Conservation (phyloP, 352 stramenopile species). For the Pythium myriotylum region DNA sequence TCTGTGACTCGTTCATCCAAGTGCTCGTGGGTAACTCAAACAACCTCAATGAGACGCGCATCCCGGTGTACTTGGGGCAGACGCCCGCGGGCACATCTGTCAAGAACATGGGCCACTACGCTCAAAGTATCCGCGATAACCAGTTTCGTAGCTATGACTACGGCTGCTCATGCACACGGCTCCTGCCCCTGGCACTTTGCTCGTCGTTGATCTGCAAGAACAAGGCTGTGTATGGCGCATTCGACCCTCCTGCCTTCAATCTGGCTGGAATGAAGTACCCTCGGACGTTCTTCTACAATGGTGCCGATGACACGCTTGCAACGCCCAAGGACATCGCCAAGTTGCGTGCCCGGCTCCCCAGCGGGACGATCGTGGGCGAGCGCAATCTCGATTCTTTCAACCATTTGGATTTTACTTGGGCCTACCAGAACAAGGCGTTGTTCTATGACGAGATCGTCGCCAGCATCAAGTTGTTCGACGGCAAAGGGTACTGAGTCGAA, state of each 20-base stretch:
- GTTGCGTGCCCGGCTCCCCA: slow-evolving; percentile 40
- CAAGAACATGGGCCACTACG: slow-evolving; percentile 68
- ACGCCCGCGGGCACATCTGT: slow-evolving; percentile 56
- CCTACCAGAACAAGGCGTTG: slow-evolving; percentile 17
- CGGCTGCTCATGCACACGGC: slow-evolving; percentile 41
- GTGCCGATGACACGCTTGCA: slow-evolving; percentile 54
- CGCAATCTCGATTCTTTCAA: slow-evolving; percentile 45
- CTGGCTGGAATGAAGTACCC: slow-evolving; percentile 50
- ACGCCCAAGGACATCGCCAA: slow-evolving; percentile 48
- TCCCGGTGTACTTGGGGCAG: slow-evolving; percentile 60
- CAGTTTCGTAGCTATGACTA: slow-evolving; percentile 59
- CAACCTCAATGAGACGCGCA: slow-evolving; percentile 47
- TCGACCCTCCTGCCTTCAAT: slow-evolving; percentile 40
- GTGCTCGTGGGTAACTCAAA: slow-evolving; percentile 40
- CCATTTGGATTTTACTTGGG: slow-evolving; percentile 72
- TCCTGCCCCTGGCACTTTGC: slow-evolving; percentile 38
- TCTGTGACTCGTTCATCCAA: slow-evolving; percentile 43
- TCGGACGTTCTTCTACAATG: slow-evolving; percentile 51
- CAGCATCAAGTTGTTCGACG: slow-evolving; percentile 4
- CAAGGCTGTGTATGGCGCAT: slow-evolving; percentile 46
- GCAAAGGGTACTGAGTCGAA: neutral
- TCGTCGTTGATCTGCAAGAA: slow-evolving; percentile 52
- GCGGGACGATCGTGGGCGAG: slow-evolving; percentile 53
- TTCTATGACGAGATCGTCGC: slow-evolving; percentile 13
- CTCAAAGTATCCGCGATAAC: slow-evolving; percentile 55